These are phyloP conservation scores for Skeletonema tropicum DNA, from an alignment of 108 stramenopile genomes.

Conservation along the genomic window DNA sequence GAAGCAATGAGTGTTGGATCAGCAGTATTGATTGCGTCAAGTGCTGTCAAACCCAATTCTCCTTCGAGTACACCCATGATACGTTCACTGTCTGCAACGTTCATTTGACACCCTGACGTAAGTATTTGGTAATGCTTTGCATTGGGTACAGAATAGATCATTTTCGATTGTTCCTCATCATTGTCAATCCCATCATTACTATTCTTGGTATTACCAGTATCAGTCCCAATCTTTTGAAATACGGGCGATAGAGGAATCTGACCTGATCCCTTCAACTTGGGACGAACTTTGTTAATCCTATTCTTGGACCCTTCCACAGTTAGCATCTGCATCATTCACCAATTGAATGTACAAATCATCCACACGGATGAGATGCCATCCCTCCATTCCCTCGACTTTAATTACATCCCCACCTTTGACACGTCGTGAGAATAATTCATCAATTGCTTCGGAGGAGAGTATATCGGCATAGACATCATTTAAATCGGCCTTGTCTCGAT, in stretches of 20 bases:
- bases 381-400: constrained; percentile 44
- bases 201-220: background rate
- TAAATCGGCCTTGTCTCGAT: background rate
- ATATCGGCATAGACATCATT: constrained; percentile 50
- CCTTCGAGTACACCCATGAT: constrained; percentile 81
- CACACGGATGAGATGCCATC: constrained; percentile 70
- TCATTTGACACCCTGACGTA: constrained; percentile 95
- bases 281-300: constrained; percentile 29
- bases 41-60: constrained; percentile 53
- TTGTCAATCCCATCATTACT: constrained; percentile 17
- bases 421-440: constrained; percentile 61
- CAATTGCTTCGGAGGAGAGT: constrained; percentile 61
- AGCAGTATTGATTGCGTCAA: constrained; percentile 11
- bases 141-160: constrained; percentile 43
- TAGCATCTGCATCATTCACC: background rate
- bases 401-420: constrained; percentile 85
- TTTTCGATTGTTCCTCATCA: constrained; percentile 27
- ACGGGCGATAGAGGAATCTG: constrained; percentile 26
- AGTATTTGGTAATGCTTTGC: constrained; percentile 64
- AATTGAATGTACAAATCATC: constrained; percentile 64
- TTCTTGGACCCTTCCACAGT: constrained; percentile 26
- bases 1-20: constrained; percentile 20
- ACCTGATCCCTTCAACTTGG: constrained; percentile 41
- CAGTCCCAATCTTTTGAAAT: constrained; percentile 26
- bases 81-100: constrained; percentile 92